Evolutionary conservation across 306 rosid species (phyloP).

Genomic region (Trichosanthes truncata): DNA sequence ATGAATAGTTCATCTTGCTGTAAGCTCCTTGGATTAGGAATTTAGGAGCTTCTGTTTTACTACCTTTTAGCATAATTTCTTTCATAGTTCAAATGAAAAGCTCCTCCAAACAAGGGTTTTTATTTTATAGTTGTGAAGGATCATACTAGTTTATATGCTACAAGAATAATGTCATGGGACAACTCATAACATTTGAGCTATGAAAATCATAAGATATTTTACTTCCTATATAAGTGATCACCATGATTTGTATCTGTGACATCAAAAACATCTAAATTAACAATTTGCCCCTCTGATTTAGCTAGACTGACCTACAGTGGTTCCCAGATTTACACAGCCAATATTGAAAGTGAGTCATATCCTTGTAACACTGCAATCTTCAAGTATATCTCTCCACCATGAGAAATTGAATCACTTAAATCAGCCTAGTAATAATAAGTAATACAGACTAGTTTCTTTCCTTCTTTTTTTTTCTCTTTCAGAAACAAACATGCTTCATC

Average conservation of each 20-base stretch:
- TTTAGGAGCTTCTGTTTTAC: not conserved
- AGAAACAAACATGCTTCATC: not conserved
- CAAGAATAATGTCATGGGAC: not conserved
- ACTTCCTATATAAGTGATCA: not conserved
- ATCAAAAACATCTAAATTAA: no score
- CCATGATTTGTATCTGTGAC: not conserved
- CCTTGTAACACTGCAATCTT: no score
- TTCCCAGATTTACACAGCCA: not conserved
- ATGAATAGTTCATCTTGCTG: not conserved
- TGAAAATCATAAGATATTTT: not conserved
- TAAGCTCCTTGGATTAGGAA: not conserved
- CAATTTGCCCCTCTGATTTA: not conserved
- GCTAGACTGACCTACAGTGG: not conserved
- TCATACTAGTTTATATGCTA: not conserved
- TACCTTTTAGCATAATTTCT: not conserved
- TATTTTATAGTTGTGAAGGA: not conserved
- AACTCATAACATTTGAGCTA: not conserved
- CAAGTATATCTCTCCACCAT: no score
- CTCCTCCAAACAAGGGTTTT: not conserved
- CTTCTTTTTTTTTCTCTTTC: no score
- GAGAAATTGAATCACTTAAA: no score
- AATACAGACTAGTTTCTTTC: no score
- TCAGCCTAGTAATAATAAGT: no score
- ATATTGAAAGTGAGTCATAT: no score
- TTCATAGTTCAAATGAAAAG: not conserved